A percentile compares a stretch with the other conserved stretches of the same genome.
Evolutionary conservation across 768 basidiomycete genomes (phyloP).

Genomic region (Pisolithus albus): DNA sequence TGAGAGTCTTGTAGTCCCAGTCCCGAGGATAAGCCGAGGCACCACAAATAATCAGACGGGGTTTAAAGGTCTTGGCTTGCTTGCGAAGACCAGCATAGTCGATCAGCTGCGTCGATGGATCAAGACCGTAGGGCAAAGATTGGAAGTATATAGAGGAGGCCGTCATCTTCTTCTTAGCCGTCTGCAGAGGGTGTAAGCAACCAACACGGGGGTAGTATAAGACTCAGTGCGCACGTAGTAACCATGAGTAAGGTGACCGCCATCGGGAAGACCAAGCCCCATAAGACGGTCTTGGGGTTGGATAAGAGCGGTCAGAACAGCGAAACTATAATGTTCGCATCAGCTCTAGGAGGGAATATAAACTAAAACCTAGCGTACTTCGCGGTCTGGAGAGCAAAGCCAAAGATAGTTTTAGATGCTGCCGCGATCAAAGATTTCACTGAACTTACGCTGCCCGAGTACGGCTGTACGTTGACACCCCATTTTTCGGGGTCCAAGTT

Average conservation of each 20-base stretch:
- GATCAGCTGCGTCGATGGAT: conserved; percentile 77
- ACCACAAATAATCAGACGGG: conserved; percentile 91
- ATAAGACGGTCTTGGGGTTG: conserved; percentile 97
- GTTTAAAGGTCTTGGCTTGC: conserved; percentile 94
- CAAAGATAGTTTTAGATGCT: conserved; percentile 5
- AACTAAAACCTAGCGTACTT: conserved; percentile 49
- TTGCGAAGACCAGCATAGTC: conserved; percentile 77
- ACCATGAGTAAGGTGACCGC: conserved; percentile 95
- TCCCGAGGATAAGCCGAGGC: conserved; percentile 98
- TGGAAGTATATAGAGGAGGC: conserved; percentile 99
- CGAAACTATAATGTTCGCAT: conserved; percentile 57
- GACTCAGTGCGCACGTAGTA: conserved; percentile 65
- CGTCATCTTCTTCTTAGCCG: conserved; percentile 99
- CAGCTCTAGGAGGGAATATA: conserved; percentile 5
- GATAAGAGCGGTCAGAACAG: conserved; percentile 90
- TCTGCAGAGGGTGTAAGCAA: conserved; percentile 38
- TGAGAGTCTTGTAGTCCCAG: conserved; percentile 88
- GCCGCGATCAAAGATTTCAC: conserved; percentile 2
- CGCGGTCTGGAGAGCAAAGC: conserved; percentile 52
- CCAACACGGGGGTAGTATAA: neutral
- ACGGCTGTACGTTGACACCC: conserved; percentile 99
- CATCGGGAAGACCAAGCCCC: conserved; percentile 97
- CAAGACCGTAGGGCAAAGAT: conserved; percentile 87
- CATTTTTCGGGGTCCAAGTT: conserved; percentile 87
- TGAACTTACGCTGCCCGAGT: conserved; percentile 77